Evolutionary conservation across 139 green algal species (phyloP).

Genomic region (Edaphochlamys debaryana): DNA sequence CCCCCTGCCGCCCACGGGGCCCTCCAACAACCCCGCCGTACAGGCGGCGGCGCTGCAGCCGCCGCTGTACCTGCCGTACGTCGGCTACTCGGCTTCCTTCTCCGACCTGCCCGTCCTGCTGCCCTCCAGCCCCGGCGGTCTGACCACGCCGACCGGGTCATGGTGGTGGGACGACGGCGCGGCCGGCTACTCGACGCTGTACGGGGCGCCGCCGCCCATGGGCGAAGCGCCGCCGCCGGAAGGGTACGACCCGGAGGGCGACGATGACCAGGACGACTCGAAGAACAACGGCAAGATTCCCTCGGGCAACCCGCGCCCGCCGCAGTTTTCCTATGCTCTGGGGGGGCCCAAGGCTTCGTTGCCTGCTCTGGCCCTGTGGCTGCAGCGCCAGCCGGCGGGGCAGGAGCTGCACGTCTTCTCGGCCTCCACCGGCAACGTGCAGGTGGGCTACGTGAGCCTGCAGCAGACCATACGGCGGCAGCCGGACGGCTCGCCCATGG

Average conservation of each 20-base stretch:
- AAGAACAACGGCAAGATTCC: neutral
- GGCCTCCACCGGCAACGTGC: neutral
- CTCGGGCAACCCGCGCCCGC: neutral
- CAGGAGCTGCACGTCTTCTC: constrained; percentile 14
- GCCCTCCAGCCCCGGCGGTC: neutral
- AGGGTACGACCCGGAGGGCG: too few species aligned
- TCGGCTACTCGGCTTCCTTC: constrained; percentile 14
- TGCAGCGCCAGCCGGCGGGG: constrained; percentile 17
- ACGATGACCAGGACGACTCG: neutral
- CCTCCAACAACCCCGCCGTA: neutral
- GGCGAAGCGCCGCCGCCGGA: too few species aligned
- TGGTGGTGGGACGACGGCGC: constrained; percentile 27
- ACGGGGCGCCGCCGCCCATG: too few species aligned
- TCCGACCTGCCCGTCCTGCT: constrained; percentile 5
- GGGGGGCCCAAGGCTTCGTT: neutral
- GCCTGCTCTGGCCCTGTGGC: neutral
- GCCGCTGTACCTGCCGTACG: constrained; percentile 6
- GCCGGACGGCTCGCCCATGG: neutral
- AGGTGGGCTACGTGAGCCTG: neutral
- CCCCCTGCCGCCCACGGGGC: neutral
- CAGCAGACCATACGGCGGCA: neutral
- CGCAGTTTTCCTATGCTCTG: neutral
- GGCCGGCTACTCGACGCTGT: neutral
- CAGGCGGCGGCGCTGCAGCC: constrained; percentile 5
- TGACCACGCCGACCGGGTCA: neutral